These are phyloP conservation scores for Rhododendron kiyosumense DNA, from an alignment of 148 eudicot species.

Conservation along the genomic window DNA sequence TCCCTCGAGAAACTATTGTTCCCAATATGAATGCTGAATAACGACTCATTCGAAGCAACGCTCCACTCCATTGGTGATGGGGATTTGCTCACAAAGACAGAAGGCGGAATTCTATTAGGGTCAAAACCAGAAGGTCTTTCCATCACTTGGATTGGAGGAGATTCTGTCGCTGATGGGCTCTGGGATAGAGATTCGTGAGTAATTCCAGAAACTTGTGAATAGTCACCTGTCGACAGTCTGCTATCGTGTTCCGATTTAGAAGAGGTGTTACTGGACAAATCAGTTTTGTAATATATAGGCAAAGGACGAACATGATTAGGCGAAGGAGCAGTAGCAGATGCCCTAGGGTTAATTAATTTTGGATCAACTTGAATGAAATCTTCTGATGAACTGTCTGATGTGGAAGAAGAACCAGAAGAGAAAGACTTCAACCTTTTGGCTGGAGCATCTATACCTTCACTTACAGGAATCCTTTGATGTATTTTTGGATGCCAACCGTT, in stretches of 20 bases:
- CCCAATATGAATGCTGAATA: slow-evolving; percentile 9
- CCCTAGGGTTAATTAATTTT: not conserved
- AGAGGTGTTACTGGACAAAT: not conserved
- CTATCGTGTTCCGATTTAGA: not conserved
- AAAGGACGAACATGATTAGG: not conserved
- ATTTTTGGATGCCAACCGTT: not conserved
- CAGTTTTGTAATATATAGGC: not conserved
- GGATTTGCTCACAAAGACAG: not conserved
- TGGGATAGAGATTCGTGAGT: not conserved
- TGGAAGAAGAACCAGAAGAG: not conserved
- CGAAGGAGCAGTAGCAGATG: not conserved
- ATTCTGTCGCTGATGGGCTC: slow-evolving; percentile 7
- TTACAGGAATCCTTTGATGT: not conserved
- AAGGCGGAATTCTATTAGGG: slow-evolving; percentile 7
- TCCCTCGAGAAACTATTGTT: slow-evolving; percentile 6
- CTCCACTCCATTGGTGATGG: slow-evolving; percentile 10
- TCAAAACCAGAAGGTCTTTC: slow-evolving; percentile 5
- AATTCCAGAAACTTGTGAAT: slow-evolving; percentile 1
- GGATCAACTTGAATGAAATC: slow-evolving; percentile 4
- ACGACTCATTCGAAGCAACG: slow-evolving; percentile 3
- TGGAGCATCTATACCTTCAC: not conserved
- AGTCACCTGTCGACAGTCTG: not conserved
- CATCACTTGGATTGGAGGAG: slow-evolving; percentile 12
- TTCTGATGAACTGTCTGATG: slow-evolving; percentile 1
- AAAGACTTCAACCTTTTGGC: not conserved